phyloP scores from a whole-genome alignment of 768 basidiomycete species.

The Ramaria sp. region DNA sequence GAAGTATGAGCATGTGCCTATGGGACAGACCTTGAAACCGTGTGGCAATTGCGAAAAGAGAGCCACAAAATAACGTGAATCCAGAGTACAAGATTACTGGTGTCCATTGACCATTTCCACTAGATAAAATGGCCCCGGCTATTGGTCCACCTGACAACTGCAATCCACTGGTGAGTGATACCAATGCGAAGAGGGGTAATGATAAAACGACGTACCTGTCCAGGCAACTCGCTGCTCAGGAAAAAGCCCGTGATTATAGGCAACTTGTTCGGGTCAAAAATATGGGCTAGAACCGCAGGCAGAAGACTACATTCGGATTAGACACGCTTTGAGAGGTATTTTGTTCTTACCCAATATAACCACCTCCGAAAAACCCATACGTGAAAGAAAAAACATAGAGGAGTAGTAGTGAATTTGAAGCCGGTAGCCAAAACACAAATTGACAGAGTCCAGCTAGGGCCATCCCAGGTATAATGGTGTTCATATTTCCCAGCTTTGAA shows the following conservation, averaged over 20 bases:
- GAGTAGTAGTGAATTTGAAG: constrained; percentile 1
- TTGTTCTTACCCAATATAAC: constrained; percentile 4
- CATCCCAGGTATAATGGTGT: constrained; percentile 1
- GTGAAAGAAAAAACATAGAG: constrained; percentile 4
- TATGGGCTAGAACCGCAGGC: constrained; percentile 2
- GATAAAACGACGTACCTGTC: background rate
- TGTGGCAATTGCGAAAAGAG: constrained; percentile 6
- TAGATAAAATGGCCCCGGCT: constrained; percentile 4
- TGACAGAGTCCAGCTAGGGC: constrained; percentile 2
- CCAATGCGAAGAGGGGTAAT: background rate
- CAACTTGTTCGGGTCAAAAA: constrained; percentile 3
- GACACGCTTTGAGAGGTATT: background rate
- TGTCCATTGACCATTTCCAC: background rate
- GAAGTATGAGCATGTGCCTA: too few relatives aligned
- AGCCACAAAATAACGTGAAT: constrained; percentile 5
- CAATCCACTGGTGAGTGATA: background rate
- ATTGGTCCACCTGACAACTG: constrained; percentile 4
- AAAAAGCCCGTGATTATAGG: constrained; percentile 1
- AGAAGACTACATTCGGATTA: background rate
- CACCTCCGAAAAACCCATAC: constrained; percentile 6
- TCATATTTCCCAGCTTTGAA: constrained; percentile 4
- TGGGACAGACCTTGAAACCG: constrained; percentile 6
- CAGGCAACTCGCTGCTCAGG: constrained; percentile 4
- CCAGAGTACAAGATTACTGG: constrained; percentile 7
- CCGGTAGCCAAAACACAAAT: constrained; percentile 3